A percentile compares a stretch with the other conserved stretches of the same genome.
Conservation (phyloP, 73 alveolate species). For the Paramecium sexaurelia region DNA sequence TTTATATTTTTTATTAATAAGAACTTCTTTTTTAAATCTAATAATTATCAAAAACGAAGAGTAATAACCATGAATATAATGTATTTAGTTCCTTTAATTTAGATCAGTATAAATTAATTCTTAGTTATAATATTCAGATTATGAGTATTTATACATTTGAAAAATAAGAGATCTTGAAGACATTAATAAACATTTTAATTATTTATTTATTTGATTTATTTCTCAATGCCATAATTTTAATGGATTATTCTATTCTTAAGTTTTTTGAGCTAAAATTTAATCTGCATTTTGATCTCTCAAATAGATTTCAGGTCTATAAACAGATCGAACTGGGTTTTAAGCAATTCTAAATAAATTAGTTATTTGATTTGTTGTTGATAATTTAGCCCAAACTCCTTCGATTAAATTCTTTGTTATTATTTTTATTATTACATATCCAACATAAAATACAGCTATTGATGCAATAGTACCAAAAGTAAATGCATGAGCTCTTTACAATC, state of each 20-base stretch:
- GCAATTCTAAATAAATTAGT: constrained; percentile 21
- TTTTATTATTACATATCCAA: background rate
- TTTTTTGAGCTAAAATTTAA: background rate
- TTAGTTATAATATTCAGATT: no score
- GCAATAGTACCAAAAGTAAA: background rate
- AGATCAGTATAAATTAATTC: no score
- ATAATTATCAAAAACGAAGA: no score
- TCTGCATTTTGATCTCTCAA: constrained; percentile 20
- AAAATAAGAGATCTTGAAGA: background rate
- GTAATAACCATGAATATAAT: no score
- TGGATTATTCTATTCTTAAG: constrained; percentile 17
- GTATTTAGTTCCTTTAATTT: no score
- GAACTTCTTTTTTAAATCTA: no score
- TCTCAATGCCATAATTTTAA: constrained; percentile 27
- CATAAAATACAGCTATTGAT: background rate
- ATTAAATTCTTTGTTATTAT: background rate
- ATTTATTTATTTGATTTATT: background rate
- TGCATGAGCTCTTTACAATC: background rate
- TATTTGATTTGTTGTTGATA: background rate
- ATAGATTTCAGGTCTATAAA: constrained; percentile 22
- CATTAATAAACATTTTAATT: background rate
- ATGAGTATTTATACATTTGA: no score
- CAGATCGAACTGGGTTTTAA: constrained; percentile 9
- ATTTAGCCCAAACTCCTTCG: constrained; percentile 33
- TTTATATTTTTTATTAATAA: no score